phyloP scores from a whole-genome alignment of 495 filamentous ascomycete species.

The Trypethelium eluteriae region DNA sequence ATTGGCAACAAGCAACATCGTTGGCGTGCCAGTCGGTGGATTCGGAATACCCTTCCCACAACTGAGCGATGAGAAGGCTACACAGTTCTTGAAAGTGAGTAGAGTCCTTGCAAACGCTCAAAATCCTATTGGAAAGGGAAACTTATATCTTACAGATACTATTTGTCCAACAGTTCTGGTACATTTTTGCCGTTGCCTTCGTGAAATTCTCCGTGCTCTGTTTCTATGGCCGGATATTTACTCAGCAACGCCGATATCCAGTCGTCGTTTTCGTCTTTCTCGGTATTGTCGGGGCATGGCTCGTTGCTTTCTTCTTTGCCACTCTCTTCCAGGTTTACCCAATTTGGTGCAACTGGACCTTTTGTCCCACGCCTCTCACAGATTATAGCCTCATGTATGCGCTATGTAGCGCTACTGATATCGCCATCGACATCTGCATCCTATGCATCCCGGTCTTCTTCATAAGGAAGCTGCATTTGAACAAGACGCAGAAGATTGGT shows the following conservation, averaged over 20 bases:
- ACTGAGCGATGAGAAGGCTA: slow-evolving; percentile 4
- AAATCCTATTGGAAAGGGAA: not conserved
- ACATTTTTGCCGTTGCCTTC: slow-evolving; percentile 5
- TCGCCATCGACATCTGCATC: slow-evolving; percentile 2
- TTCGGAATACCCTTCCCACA: slow-evolving; percentile 2
- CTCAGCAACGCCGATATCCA: not conserved
- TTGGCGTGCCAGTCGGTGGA: slow-evolving; percentile 2
- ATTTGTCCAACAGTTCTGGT: slow-evolving; percentile 8
- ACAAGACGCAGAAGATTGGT: not conserved
- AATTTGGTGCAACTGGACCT: slow-evolving; percentile 7
- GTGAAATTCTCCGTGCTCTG: slow-evolving; percentile 4
- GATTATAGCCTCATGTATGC: slow-evolving; percentile 10
- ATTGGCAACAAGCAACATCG: slow-evolving; percentile 6
- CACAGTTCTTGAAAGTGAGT: slow-evolving; percentile 1
- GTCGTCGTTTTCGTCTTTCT: not conserved
- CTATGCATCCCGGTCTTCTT: not conserved
- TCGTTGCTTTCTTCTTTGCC: slow-evolving; percentile 3
- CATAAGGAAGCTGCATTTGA: not conserved
- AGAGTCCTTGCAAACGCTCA: slow-evolving; percentile 1
- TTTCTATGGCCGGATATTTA: slow-evolving; percentile 3
- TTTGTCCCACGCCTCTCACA: not conserved
- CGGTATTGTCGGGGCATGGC: slow-evolving; percentile 1
- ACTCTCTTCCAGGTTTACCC: slow-evolving; percentile 8
- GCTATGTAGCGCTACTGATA: slow-evolving; percentile 4
- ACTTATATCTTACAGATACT: not conserved